Evolutionary conservation across 768 basidiomycete species (phyloP), one percentile per base, ranked within the genome.

Genomic region (Fibroporia radiculosa): DNA sequence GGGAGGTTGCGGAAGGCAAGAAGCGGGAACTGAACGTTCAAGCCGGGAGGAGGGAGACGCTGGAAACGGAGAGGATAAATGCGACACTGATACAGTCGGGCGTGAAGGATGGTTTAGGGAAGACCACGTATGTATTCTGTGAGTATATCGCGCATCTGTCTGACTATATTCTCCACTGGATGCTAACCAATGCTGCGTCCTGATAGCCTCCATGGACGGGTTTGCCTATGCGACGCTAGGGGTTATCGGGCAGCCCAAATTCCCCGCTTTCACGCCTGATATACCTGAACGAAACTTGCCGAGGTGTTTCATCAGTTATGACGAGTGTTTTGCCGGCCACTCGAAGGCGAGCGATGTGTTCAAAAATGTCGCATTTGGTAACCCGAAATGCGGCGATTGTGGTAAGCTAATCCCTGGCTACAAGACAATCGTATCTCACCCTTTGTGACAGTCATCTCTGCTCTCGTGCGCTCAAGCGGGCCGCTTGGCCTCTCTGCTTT

Each of bases 381-480:
- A 51, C 4, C 42, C 49, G 7, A 26, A 56, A 11, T 69, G 67
- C 51, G 69, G 69, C n/a, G 67, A 69, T 40, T 66, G 65, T 43
- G 47, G 56, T 58, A 26, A 11, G 19, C 7, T 13, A 12, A 26
- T 16, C 8, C 34, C 34, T 18, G 20, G 8, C 8, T 35, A n/a
- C 34, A 7, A 8, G 8, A 6, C 16, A 6, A 12, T 8, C 34
- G 10, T 31, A 4, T 3, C 37, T 39, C 6, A 45, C 35, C 22
- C 22, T 22, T 8, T 10, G 20, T 3, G 13, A 7, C 36, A 60
- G 62, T 66, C 6, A 58, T 69, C 25, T 44, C 54, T 1, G 58
- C 62, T 1, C 55, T 71, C 23, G 46, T 67, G 8, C 39, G 54
- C 7, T 47, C 52, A 2, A 65, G 64, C 49, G 61, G 65, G 4